Percentiles rank a stretch among this genome's conserved stretches.
phyloP scores from a whole-genome alignment of 73 alveolate species.

The Paramecium sexaurelia region DNA sequence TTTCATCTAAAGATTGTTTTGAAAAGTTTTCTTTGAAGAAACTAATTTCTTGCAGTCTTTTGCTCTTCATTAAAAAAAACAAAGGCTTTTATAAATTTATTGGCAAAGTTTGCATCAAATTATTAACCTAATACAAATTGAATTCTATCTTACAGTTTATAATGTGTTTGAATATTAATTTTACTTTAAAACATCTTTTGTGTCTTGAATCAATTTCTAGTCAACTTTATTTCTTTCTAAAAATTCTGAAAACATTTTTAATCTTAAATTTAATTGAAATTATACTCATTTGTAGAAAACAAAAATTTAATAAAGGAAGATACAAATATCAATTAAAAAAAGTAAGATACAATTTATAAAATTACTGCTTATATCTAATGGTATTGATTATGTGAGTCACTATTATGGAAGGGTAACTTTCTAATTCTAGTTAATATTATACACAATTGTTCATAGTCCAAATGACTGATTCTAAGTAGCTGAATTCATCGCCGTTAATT shows the following conservation, averaged over 20 bases:
- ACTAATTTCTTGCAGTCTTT: background rate
- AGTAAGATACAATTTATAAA: background rate
- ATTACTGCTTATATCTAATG: background rate
- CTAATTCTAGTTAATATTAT: conserved; percentile 5
- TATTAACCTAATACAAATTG: background rate
- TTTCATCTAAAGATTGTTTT: background rate
- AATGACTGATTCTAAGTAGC: background rate
- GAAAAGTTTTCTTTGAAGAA: background rate
- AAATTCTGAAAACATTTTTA: background rate
- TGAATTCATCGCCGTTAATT: background rate
- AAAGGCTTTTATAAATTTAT: background rate
- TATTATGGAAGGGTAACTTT: background rate
- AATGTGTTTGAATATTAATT: background rate
- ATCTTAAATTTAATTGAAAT: background rate
- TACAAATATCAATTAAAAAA: background rate
- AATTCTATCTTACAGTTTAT: background rate
- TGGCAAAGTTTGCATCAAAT: background rate
- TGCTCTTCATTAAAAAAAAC: background rate
- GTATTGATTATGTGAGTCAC: background rate
- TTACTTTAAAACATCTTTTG: background rate
- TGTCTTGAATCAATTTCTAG: background rate
- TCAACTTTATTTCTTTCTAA: background rate
- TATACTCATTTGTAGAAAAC: background rate
- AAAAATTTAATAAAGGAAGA: background rate
- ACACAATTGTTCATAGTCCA: conserved; percentile 28